Conservation (phyloP, 2,329 filamentous ascomycete genomes). For the Fusarium tjaetaba region DNA sequence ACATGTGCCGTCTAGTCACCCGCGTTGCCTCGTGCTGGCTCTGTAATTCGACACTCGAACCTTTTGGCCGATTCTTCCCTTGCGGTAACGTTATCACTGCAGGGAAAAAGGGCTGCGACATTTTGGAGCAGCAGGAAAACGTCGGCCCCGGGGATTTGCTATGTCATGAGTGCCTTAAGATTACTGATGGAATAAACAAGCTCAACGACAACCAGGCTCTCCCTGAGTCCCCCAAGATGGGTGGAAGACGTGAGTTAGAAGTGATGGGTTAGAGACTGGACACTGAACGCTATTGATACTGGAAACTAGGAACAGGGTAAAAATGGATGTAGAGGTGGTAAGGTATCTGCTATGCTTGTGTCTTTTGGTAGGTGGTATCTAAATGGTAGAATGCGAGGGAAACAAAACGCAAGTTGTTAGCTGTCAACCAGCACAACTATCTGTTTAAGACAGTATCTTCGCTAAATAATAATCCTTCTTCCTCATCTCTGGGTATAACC, state of each 20-base stretch:
- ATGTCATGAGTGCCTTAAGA: constrained; percentile 1
- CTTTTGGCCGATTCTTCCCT: constrained; percentile 4
- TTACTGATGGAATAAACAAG: constrained; percentile 1
- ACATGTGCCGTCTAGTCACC: constrained; percentile 9
- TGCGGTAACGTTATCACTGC: background rate
- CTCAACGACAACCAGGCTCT: constrained; percentile 4
- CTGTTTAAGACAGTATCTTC: background rate
- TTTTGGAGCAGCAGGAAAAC: background rate
- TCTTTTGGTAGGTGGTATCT: background rate
- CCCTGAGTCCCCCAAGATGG: background rate
- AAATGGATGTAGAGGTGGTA: background rate
- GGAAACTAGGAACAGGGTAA: background rate
- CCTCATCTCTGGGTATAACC: background rate
- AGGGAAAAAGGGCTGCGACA: background rate
- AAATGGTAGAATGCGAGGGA: background rate
- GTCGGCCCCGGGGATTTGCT: constrained; percentile 4
- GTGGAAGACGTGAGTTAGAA: background rate
- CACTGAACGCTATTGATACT: background rate
- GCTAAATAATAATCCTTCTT: constrained; percentile 5
- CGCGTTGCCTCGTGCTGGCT: constrained; percentile 9
- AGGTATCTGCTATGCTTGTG: background rate
- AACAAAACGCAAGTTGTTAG: background rate
- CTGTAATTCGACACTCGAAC: background rate
- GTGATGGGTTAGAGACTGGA: background rate
- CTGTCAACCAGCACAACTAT: background rate